A percentile compares a stretch with the other conserved stretches of the same genome.
Evolutionary conservation across 2,329 filamentous ascomycete genomes (phyloP).

Genomic region (Ramichloridium luteum): DNA sequence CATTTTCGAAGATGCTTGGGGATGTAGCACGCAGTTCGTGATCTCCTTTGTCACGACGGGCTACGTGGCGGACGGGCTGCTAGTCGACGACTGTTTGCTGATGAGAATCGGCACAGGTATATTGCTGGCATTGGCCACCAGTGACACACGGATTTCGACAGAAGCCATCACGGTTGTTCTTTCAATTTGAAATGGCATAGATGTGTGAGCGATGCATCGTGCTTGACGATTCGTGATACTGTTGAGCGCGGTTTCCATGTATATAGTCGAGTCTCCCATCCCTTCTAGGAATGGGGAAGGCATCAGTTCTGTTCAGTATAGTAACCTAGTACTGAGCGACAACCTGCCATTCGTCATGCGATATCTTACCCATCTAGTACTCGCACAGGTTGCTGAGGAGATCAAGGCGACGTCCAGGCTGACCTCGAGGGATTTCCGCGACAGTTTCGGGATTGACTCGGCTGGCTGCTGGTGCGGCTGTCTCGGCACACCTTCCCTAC

Average conservation of each 20-base stretch:
- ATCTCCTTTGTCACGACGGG: too few relatives aligned
- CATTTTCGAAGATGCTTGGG: too few relatives aligned
- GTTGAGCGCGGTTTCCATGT: background rate
- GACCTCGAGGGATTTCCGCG: constrained; percentile 2
- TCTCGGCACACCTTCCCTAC: constrained; percentile 10
- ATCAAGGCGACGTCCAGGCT: background rate
- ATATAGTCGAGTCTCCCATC: background rate
- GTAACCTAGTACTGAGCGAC: background rate
- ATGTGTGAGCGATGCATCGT: constrained; percentile 1
- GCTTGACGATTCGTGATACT: too few relatives aligned
- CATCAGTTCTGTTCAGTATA: background rate
- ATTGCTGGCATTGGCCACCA: too few relatives aligned
- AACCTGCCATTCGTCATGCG: constrained; percentile 3
- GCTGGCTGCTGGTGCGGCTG: constrained; percentile 13
- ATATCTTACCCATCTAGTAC: constrained; percentile 5
- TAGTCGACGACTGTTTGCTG: too few relatives aligned
- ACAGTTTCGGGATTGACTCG: constrained; percentile 10
- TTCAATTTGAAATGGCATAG: background rate
- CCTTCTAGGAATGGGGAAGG: background rate
- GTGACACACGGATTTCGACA: too few relatives aligned
- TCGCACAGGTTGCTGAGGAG: constrained; percentile 3
- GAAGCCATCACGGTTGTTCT: background rate
- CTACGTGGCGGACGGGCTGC: too few relatives aligned
- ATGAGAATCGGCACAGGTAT: too few relatives aligned
- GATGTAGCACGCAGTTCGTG: too few relatives aligned